Percentiles rank a stretch among this genome's conserved stretches.
These are phyloP conservation scores for Gymnopilus junonius DNA, from an alignment of 768 basidiomycete species.

Conservation along the genomic window DNA sequence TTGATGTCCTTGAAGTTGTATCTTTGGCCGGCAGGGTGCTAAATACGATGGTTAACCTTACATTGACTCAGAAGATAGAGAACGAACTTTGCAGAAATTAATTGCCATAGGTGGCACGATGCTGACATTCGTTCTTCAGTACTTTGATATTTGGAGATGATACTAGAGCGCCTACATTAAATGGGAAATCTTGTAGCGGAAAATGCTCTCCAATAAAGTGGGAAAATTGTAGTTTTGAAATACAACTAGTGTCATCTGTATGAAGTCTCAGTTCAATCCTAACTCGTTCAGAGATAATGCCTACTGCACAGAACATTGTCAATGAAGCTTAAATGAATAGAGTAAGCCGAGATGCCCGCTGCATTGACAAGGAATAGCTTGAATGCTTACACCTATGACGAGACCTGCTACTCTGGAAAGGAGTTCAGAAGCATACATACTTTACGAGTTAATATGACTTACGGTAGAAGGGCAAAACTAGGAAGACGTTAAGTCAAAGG, in stretches of 20 bases:
- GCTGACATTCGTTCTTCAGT: conserved; percentile 20
- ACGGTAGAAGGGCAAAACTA: conserved; percentile 48
- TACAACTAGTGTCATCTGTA: conserved; percentile 56
- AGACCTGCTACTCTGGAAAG: conserved; percentile 45
- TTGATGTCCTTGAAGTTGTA: conserved; percentile 45
- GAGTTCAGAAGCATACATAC: background rate
- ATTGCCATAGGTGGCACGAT: conserved; percentile 55
- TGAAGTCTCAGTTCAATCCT: background rate
- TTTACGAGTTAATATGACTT: conserved; percentile 28
- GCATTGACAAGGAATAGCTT: background rate
- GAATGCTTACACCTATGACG: conserved; percentile 50
- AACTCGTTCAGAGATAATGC: background rate
- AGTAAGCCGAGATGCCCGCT: conserved; percentile 14
- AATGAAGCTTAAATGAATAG: conserved; percentile 50
- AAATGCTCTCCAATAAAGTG: conserved; percentile 50
- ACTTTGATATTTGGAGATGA: background rate
- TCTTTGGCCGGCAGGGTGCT: conserved; percentile 50
- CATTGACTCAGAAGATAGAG: background rate
- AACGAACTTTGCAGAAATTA: conserved; percentile 52
- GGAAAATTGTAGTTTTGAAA: conserved; percentile 48
- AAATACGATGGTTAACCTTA: background rate
- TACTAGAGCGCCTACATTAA: conserved; percentile 37
- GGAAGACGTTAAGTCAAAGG: background rate
- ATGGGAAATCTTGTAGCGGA: conserved; percentile 49
- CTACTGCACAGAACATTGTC: conserved; percentile 56